A percentile compares a stretch with the other conserved stretches of the same genome.
Evolutionary conservation across 192 early-diverging fungal genomes (phyloP).

Genomic region (Coemansia sp.): DNA sequence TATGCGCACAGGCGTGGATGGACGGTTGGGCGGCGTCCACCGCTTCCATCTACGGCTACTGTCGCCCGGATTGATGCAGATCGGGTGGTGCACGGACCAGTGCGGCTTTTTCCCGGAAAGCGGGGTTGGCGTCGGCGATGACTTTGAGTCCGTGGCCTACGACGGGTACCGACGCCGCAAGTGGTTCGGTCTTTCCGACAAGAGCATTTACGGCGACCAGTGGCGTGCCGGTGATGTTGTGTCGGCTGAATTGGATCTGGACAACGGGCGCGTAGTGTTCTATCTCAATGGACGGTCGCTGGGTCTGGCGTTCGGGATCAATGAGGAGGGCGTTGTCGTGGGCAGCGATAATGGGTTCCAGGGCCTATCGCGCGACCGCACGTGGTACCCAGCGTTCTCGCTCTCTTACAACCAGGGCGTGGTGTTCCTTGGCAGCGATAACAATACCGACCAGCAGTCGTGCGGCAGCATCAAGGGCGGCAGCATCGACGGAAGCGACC

Average conservation of each 20-base stretch:
- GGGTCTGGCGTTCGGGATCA: constrained; percentile 45
- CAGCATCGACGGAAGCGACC: background rate
- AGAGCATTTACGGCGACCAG: constrained; percentile 34
- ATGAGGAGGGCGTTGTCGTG: constrained; percentile 20
- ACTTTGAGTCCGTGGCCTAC: constrained; percentile 44
- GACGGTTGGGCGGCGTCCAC: constrained; percentile 41
- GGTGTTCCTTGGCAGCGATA: constrained; percentile 34
- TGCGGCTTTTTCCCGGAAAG: constrained; percentile 48
- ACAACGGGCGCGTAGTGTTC: constrained; percentile 37
- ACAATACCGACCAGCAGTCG: constrained; percentile 14
- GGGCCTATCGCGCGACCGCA: constrained; percentile 33
- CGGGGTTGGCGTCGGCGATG: constrained; percentile 52
- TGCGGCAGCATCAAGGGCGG: background rate
- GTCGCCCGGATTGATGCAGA: constrained; percentile 39
- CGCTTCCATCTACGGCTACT: constrained; percentile 40
- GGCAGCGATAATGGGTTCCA: constrained; percentile 26
- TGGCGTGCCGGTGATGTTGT: constrained; percentile 47
- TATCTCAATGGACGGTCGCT: constrained; percentile 38
- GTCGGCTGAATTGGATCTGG: constrained; percentile 41
- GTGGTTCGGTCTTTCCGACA: constrained; percentile 41
- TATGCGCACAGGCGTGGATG: constrained; percentile 33
- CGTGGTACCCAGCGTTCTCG: constrained; percentile 51
- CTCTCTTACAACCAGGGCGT: constrained; percentile 44
- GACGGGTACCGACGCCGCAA: constrained; percentile 42
- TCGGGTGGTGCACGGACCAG: constrained; percentile 49